phyloP scores from a whole-genome alignment of 805 yeast species.

The Lipomyces mesembrius region DNA sequence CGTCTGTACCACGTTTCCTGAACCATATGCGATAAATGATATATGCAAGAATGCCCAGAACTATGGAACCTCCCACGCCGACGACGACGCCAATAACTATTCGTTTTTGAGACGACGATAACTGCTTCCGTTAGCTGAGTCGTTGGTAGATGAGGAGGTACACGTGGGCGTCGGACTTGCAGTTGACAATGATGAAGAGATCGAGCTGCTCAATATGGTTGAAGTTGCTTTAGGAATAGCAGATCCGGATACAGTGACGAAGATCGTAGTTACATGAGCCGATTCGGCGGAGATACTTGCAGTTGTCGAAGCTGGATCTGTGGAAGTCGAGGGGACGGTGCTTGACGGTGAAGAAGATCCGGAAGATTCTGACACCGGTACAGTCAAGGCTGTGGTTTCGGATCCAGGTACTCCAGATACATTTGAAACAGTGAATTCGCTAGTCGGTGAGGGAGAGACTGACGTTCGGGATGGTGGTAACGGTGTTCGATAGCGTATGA shows the following conservation, averaged over 20 bases:
- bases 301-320: constrained; percentile 41
- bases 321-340: constrained; percentile 10
- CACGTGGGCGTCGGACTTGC: background rate
- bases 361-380: background rate
- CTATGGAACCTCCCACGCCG: constrained; percentile 72
- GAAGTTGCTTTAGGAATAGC: constrained; percentile 8
- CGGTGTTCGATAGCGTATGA: background rate
- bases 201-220: background rate
- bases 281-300: constrained; percentile 37
- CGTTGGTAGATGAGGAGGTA: background rate
- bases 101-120: constrained; percentile 55
- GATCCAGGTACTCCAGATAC: background rate
- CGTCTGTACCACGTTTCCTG: background rate
- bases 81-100: constrained; percentile 71
- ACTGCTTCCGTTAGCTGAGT: constrained; percentile 38
- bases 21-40: background rate
- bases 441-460: background rate
- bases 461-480: background rate
- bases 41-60: constrained; percentile 48
- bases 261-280: constrained; percentile 28
- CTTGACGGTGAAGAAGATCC: background rate
- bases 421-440: background rate
- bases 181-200: background rate
- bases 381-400: background rate
- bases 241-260: constrained; percentile 7